Evolutionary conservation across 768 basidiomycete genomes (phyloP), one percentile per base, ranked within the genome.

Genomic region (Rossbeevera mucosa): DNA sequence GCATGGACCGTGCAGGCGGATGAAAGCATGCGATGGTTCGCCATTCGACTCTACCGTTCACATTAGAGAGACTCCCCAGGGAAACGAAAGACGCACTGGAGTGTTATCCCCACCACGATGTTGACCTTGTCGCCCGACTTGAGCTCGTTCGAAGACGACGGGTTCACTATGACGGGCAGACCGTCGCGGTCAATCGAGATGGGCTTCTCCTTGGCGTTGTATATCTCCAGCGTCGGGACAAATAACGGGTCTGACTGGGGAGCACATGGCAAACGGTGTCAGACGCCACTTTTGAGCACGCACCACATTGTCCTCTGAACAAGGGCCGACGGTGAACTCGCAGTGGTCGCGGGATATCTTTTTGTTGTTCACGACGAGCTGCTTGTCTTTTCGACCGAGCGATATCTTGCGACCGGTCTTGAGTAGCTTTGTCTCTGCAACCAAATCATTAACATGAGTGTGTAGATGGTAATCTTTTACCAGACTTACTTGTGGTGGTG

Each of bases 261-360:
- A 40, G 16, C 4, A 29, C 20, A 6, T 22, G 36, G 14, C 12
- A 28, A 5, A 20, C 26, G 1, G n/a, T 45, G 42, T 7, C 28
- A 22, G 22, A n/a, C 29, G 12, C 29, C 29, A 29, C 29, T 12
- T 13, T n/a, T 7, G 33, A 14, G 33, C 18, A 53, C 84, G 53
- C 61, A 88, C 88, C 53, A 76, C 74, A 52, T 87, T 76, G 33
- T 81, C 79, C 13, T 63, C 56, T 1, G 77, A 67, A 49, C 75
- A 85, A 4, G 69, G 55, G 1, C 75, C 82, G 4, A 90, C 82
- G 5, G 70, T 68, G 50, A 91, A 78, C 44, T 74, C 67, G 44
- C 80, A 81, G 56, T 87, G 83, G 20, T 79, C 71, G 25, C 76
- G 74, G 0, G 88, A 90, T 43, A 91, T 74, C 62, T 80, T 84